Evolutionary conservation across 1,284 basidiomycete species (phyloP).

Genomic region (Stereum hirsutum): DNA sequence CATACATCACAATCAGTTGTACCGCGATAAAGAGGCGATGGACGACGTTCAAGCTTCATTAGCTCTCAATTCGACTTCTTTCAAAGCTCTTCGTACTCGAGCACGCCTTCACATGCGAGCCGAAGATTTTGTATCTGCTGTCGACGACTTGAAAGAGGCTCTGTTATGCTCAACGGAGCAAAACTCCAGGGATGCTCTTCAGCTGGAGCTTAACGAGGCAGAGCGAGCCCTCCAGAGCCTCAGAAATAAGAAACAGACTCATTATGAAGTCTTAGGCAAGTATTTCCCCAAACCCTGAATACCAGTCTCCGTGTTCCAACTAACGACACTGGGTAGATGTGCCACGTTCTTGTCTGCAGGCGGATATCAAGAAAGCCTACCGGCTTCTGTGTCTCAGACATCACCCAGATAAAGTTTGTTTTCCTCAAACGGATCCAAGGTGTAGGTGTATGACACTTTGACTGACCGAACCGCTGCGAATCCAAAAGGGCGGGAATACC

Average conservation of each 20-base stretch:
- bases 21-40: background rate
- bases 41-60: background rate
- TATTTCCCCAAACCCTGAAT: background rate
- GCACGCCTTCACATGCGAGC: conserved; percentile 28
- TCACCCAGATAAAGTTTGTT: conserved; percentile 24
- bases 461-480: background rate
- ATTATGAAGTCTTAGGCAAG: conserved; percentile 2
- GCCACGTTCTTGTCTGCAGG: conserved; percentile 7
- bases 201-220: background rate
- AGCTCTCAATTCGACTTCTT: background rate
- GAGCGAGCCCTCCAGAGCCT: too few relatives aligned
- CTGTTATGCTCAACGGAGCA: conserved; percentile 20
- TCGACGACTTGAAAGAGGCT: conserved; percentile 34
- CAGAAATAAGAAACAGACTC: background rate
- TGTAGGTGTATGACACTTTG: background rate
- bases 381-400: conserved; percentile 23
- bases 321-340: too few relatives aligned
- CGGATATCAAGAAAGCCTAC: conserved; percentile 30
- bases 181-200: conserved; percentile 10
- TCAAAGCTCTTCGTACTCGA: conserved; percentile 21
- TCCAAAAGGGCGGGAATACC: conserved; percentile 3
- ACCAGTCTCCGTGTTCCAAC: too few relatives aligned
- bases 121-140: conserved; percentile 32
- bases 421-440: too few relatives aligned
- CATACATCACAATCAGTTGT: background rate